These are phyloP conservation scores for Trapa bicornis DNA, from an alignment of 345 rosid genomes.

Conservation along the genomic window DNA sequence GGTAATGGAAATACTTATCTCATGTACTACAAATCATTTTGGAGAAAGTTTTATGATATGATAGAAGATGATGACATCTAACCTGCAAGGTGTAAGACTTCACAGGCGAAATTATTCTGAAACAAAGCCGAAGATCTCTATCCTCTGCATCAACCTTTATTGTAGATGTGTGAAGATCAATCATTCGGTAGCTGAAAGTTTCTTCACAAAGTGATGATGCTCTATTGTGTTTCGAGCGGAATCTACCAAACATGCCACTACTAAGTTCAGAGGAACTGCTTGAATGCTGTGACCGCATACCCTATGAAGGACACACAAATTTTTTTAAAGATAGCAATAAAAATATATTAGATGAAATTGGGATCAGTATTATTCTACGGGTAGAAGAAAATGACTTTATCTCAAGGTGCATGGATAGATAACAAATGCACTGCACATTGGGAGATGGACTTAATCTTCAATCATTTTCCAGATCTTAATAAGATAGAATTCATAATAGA, in stretches of 20 bases:
- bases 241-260: slow-evolving; percentile 63
- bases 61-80: slow-evolving; percentile 6
- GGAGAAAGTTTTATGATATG: neutral
- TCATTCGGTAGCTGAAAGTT: slow-evolving; percentile 32
- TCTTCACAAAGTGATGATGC: slow-evolving; percentile 47
- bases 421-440: neutral
- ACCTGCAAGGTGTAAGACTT: slow-evolving; percentile 81
- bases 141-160: slow-evolving; percentile 75
- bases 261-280: slow-evolving; percentile 45
- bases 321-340: neutral
- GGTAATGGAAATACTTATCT: neutral
- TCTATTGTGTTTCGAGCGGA: slow-evolving; percentile 50
- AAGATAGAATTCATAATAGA: neutral
- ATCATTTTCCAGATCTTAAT: neutral
- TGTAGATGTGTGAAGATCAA: slow-evolving; percentile 61
- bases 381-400: neutral
- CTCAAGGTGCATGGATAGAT: neutral
- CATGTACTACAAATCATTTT: neutral
- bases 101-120: slow-evolving; percentile 67
- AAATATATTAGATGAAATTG: no score
- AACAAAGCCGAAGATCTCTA: slow-evolving; percentile 68
- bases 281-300: slow-evolving; percentile 40
- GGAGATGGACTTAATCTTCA: no score
- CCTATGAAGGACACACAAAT: slow-evolving; percentile 24
- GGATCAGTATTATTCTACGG: neutral